Evolutionary conservation across 192 early-diverging fungal genomes (phyloP), one percentile per base, ranked within the genome.

Genomic region (Pilaira anomala): DNA sequence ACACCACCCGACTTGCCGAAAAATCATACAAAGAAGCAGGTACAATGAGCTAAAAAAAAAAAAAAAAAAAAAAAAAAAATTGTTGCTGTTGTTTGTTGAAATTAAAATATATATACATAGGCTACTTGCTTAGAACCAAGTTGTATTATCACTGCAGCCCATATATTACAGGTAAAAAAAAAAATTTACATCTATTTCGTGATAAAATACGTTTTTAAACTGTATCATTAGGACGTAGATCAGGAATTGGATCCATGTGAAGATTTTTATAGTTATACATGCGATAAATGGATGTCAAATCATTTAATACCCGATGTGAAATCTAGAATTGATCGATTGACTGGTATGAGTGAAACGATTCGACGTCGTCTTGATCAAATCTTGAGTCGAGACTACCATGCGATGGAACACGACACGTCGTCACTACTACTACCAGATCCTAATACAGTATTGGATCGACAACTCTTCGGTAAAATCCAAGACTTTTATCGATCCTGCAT

Each of bases 291-390:
- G 72, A 61, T 82, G 39, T 64, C 76, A 33, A 69, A 66, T 14
- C 73, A 85, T 25, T 40, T 78, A 4, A 85, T 89, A 50, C 85
- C 88, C 4, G 85, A 87, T n/a, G 78, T 81, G 66, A 85, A 86
- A 73, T 69, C 82, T 13, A 53, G 45, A 44, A 41, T 68, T 9
- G 65, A 62, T 40, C 49, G 39, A 11, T 24, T 42, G 4, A 45
- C 22, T 7, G 16, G 30, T n/a, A 22, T 52, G 21, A 56, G 24
- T 7, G 63, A 65, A 30, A 9, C n/a, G 13, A 56, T 45, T 26
- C 49, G 44, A 7, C 41, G 42, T 7, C 24, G 42, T 0, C 28
- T 48, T 13, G 8, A 65, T 44, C 63, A 56, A 41, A 65, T 65
- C 6, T n/a, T 65, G 2, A 39, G 51, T 6, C 30, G 30, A 24